Evolutionary conservation across 108 stramenopile species (phyloP), one percentile per base, ranked within the genome.

Genomic region (Nannochloropsis granulata): DNA sequence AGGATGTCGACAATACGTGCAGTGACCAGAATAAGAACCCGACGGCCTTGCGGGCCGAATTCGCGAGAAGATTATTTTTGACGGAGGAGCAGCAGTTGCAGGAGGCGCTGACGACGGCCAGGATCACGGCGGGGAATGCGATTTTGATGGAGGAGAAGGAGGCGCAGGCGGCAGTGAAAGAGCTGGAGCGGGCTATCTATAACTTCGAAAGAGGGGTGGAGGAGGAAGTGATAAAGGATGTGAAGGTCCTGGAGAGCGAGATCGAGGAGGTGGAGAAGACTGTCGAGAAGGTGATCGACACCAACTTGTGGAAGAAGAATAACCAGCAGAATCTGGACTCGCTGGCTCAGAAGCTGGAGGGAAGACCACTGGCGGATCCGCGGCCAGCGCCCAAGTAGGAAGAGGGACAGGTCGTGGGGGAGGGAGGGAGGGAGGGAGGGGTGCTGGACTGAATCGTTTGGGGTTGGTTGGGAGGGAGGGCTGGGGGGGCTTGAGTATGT

Each of bases 241-340:
- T 91, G 26, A 83, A 94, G 45, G 90, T 93, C 44, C 93, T 97
- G 83, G 94, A 93, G 85, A 85, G 90, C 71, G 94, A 94, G 84
- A 79, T 90, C 13, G 91, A 85, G 43, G 83, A 90, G 84, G 90
- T 90, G 82, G 84, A 79, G 44, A 78, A 86, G 44, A 79, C 44
- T 23, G 44, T 91, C 7, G 90, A 87, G 78, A 84, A 86, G 82
- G 78, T 78, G 24, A 83, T 83, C 78, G 83, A 71, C 2, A 71
- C 56, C 56, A n/a, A n/a, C 56, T n/a, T 71, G 2, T 71, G 56
- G 56, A 16, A n/a, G 56, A n/a, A 16, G 21, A 71, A 71, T 0
- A 71, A 71, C 56, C 16, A 71, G 56, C 56, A 16, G 56, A 71
- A 71, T 11, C 56, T 71, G 56, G 56, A 71, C 11, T 71, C 56